A percentile compares a stretch with the other conserved stretches of the same genome.
phyloP scores from a whole-genome alignment of 768 basidiomycete genomes.

The Podaxis sp. region DNA sequence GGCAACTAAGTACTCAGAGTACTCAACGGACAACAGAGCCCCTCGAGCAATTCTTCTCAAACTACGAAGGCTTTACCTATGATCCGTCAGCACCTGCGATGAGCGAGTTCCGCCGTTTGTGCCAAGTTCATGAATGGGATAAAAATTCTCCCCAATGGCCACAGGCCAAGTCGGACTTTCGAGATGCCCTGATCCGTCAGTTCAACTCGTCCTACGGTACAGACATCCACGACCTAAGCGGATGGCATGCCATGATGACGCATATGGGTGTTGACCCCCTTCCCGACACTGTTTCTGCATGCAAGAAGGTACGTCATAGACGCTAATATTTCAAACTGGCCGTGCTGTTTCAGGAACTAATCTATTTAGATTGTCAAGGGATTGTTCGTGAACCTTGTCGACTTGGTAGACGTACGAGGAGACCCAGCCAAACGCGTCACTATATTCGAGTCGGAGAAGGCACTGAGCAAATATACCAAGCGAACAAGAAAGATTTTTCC shows the following conservation, averaged over 20 bases:
- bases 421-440: not conserved
- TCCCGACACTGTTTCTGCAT: not conserved
- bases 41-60: conserved; percentile 6
- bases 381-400: conserved; percentile 13
- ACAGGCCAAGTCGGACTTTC: not conserved
- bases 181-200: conserved; percentile 9
- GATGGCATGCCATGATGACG: conserved; percentile 15
- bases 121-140: not conserved
- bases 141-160: not conserved
- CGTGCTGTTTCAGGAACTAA: not conserved
- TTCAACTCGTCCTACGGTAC: conserved; percentile 16
- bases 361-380: not conserved
- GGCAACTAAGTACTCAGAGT: not conserved
- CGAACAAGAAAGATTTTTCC: conserved; percentile 4
- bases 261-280: conserved; percentile 7
- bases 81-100: conserved; percentile 4
- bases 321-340: too few relatives aligned
- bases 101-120: conserved; percentile 8
- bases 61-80: conserved; percentile 3
- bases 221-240: conserved; percentile 11
- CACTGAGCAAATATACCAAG: conserved; percentile 14
- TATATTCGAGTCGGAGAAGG: conserved; percentile 2
- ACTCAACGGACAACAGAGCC: not conserved
- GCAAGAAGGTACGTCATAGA: not conserved
- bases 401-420: conserved; percentile 10